Base-by-base conservation (phyloP, 108 stramenopile genomes). In the Cyclotella cryptica region DNA sequence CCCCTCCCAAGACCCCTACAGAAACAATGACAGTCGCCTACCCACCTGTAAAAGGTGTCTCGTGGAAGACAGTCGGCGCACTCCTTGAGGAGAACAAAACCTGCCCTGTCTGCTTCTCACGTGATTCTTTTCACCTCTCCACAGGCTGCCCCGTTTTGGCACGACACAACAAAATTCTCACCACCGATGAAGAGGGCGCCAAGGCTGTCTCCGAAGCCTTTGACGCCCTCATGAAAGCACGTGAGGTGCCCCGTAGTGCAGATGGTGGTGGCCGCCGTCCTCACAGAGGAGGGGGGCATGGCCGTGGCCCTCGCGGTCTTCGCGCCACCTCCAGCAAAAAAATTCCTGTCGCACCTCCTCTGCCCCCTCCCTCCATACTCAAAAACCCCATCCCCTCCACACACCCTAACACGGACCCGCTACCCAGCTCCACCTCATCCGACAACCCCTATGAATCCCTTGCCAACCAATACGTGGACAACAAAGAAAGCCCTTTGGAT, bases 251-350 rank as follows among this genome's bases (percentile, higher is more conserved):
- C 14, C n/a, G n/a, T n/a, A 13, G 53, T 54, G 58, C 28, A 30
- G 53, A 7, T 54, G 53, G 53, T n/a, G n/a, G 53, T 54, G 15
- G 18, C 7, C 18, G 15, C n/a, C 7, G 18, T n/a, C 17, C 53
- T 54, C 28, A 29, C 22, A 26, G 58, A 17, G 58, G 58, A 7
- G 15, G 27, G 27, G n/a, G n/a, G n/a, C 28, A 29, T 59, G n/a
- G n/a, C n/a, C n/a, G n/a, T n/a, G n/a, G n/a, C n/a, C n/a, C n/a
- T 45, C 44, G 44, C 17, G 58, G 28, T 9, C 58, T 26, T 28
- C 22, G 58, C 3, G 58, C 58, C 27, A 59, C 58, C 9, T 59
- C 58, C 28, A 59, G 58, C 58, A n/a, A n/a, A n/a, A n/a, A n/a
- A n/a, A 18, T 28, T 26, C 5, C 28, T 9, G 28, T 29, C 11